Base-by-base conservation (phyloP, 2,329 filamentous ascomycete species). In the Davidsoniella virescens region DNA sequence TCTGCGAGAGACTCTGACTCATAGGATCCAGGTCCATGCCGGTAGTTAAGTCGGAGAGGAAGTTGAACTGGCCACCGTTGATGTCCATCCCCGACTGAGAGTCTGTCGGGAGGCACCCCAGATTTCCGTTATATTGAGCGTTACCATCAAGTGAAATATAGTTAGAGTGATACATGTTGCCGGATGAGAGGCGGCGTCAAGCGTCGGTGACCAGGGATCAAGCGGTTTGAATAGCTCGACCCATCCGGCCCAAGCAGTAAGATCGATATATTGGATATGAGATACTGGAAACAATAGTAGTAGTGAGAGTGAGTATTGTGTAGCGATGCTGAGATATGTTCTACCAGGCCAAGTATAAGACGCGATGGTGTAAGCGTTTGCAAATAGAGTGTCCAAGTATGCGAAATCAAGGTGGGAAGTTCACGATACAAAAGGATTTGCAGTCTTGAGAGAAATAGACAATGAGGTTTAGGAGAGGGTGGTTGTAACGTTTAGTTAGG, bases 201-300 rank as follows among this genome's bases (percentile, higher is more conserved):
- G 23, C 38, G 43, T 45, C 25, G 38, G 25, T 39, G 40, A 39
- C 36, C 49, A 36, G 36, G 37, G 43, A 41, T 47, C 37, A 37
- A 41, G 39, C 41, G 20, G 43, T 14, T 33, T 8, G 37, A 47
- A 20, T 26, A 33, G 29, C 48, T 50, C 42, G 44, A 45, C 44
- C 37, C 49, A 51, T 51, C 37, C 44, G 49, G 37, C 39, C 46
- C 37, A 48, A 41, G 46, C 25, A 16, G 12, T 41, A 20, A 16
- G 18, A 41, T 33, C 23, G 33, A 47, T 47, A 47, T 36, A 47
- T 20, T 9, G 17, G n/a, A 47, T 47, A 33, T 33, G 29, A 12
- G 5, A 33, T 33, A 33, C 29, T 9, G 9, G 8, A 5, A 33
- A 33, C 29, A 33, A 33, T 33, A 33, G 29, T 33, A 9, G 29